phyloP scores from a whole-genome alignment of 768 basidiomycete genomes.

The Fomitopsis pulvina region DNA sequence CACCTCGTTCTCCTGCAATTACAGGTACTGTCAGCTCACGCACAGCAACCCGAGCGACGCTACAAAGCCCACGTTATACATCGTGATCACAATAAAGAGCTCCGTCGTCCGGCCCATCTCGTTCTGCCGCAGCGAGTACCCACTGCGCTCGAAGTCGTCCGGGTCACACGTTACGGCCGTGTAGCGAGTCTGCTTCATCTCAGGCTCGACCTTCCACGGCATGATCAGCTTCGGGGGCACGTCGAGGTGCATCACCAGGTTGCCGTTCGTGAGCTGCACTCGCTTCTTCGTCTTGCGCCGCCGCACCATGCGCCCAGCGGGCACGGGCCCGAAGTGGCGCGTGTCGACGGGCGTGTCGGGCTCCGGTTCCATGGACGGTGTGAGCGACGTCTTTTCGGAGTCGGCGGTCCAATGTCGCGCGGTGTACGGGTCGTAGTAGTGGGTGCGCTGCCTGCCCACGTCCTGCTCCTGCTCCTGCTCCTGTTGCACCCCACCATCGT shows the following conservation, averaged over 20 bases:
- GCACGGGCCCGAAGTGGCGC: conserved; percentile 85
- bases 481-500: no score
- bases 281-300: conserved; percentile 72
- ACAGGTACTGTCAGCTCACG: background rate
- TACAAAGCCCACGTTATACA: conserved; percentile 76
- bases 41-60: no score
- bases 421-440: conserved; percentile 4
- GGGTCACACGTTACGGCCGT: conserved; percentile 94
- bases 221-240: conserved; percentile 83
- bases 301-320: conserved; percentile 68
- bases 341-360: conserved; percentile 46
- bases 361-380: no score
- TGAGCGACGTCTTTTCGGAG: conserved; percentile 14
- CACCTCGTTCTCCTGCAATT: conserved; percentile 71
- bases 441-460: conserved; percentile 12
- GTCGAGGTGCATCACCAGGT: conserved; percentile 77
- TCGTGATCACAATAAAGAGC: conserved; percentile 89
- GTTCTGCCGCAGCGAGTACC: conserved; percentile 83
- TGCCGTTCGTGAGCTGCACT: conserved; percentile 80
- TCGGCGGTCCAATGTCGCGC: background rate
- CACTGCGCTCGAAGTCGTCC: conserved; percentile 79
- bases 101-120: conserved; percentile 78
- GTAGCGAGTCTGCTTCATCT: conserved; percentile 69
- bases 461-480: conserved; percentile 24
- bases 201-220: conserved; percentile 60